Percentiles rank a stretch among this genome's conserved stretches.
Evolutionary conservation across 1,284 basidiomycete genomes (phyloP).

Genomic region (Vanrija humicola): DNA sequence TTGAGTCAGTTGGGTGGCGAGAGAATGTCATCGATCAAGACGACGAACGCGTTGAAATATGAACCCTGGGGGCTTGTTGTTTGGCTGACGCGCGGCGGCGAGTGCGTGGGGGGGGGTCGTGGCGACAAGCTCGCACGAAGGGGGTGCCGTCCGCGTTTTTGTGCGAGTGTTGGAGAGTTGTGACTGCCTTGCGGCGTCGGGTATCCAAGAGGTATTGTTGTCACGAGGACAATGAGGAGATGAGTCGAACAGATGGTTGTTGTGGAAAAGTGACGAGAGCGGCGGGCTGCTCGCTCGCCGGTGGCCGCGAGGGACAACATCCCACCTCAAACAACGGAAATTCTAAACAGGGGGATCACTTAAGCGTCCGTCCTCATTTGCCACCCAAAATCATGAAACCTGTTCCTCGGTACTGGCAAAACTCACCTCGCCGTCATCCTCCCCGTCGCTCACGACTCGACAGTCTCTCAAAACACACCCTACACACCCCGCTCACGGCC

Average conservation of each 20-base stretch:
- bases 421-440: background rate
- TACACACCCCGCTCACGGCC: background rate
- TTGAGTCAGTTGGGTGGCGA: no score
- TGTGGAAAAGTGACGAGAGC: background rate
- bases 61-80: no score
- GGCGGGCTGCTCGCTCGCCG: background rate
- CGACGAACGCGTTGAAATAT: no score
- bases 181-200: background rate
- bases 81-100: no score
- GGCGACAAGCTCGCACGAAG: no score
- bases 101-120: no score
- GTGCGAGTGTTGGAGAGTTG: no score
- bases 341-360: background rate
- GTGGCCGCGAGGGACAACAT: no score
- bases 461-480: background rate
- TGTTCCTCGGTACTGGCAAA: background rate
- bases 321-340: background rate
- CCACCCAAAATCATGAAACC: conserved; percentile 5
- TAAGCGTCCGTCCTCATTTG: background rate
- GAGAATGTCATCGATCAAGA: no score
- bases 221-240: background rate
- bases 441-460: background rate
- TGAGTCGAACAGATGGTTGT: background rate
- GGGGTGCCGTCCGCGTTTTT: no score
- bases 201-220: background rate